Percentiles rank a stretch among this genome's conserved stretches.
Evolutionary conservation across 495 filamentous ascomycete genomes (phyloP).

Genomic region (Podospora tetraspora): DNA sequence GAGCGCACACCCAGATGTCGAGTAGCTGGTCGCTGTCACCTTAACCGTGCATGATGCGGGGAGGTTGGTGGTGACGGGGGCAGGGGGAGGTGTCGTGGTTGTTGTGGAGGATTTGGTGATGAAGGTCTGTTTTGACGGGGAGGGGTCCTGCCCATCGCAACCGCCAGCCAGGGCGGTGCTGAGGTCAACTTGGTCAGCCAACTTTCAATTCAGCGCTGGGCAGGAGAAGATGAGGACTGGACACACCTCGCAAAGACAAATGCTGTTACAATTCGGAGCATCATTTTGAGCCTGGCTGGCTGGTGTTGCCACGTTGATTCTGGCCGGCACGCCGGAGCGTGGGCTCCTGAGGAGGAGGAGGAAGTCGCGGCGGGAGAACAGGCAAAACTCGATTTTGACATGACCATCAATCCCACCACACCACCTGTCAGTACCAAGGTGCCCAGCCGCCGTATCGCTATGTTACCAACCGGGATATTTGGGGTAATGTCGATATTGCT

Average conservation of each 20-base stretch:
- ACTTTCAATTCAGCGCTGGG: too few species aligned
- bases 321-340: not conserved
- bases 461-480: not conserved
- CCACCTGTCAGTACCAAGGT: not conserved
- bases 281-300: not conserved
- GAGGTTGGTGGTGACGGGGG: conserved; percentile 4
- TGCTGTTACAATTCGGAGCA: not conserved
- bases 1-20: conserved; percentile 20
- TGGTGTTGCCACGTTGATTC: not conserved
- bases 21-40: conserved; percentile 25
- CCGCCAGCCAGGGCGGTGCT: not conserved
- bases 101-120: not conserved
- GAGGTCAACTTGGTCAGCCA: too few species aligned
- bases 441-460: too few species aligned
- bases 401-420: not conserved
- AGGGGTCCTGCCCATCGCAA: not conserved
- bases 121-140: not conserved
- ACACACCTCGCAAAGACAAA: not conserved
- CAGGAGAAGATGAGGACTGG: too few species aligned
- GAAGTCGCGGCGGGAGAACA: not conserved
- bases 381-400: not conserved
- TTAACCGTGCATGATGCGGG: conserved; percentile 21
- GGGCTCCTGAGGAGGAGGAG: not conserved
- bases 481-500: not conserved
- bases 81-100: not conserved